Percentiles rank a stretch among this genome's conserved stretches.
Evolutionary conservation across 164 flowering plant genomes (phyloP).

Genomic region (Cinnamomum chago): DNA sequence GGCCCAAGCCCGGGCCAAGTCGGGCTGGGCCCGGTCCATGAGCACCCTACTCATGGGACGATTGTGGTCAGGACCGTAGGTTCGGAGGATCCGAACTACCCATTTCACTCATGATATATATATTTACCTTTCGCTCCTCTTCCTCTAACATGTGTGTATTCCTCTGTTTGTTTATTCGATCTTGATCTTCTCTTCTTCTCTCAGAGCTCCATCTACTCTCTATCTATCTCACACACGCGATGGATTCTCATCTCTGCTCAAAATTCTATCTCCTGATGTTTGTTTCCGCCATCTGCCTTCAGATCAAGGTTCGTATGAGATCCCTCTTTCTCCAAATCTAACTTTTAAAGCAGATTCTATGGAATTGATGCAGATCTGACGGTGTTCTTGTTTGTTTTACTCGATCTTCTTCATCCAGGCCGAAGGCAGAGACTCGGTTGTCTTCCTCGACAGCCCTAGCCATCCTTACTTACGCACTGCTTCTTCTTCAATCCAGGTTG

Average conservation of each 20-base stretch:
- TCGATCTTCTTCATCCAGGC: slow-evolving; percentile 27
- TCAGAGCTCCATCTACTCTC: background rate
- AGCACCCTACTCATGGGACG: too few relatives aligned
- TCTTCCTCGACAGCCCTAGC: slow-evolving; percentile 40
- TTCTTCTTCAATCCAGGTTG: slow-evolving; percentile 21
- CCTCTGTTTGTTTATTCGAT: too few relatives aligned
- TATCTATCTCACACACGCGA: background rate
- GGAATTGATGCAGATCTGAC: slow-evolving; percentile 12
- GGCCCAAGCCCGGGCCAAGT: too few relatives aligned
- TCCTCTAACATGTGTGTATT: too few relatives aligned
- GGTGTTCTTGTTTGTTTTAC: slow-evolving; percentile 1
- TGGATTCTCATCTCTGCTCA: slow-evolving; percentile 19
- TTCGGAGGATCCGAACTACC: too few relatives aligned
- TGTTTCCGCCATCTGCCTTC: slow-evolving; percentile 23
- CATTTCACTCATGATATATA: too few relatives aligned
- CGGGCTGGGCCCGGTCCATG: too few relatives aligned
- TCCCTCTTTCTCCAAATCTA: background rate
- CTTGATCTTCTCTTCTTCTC: background rate
- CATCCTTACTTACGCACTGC: slow-evolving; percentile 30
- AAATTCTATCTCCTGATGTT: slow-evolving; percentile 19
- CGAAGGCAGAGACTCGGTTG: slow-evolving; percentile 31
- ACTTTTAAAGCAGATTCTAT: background rate
- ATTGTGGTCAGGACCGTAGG: too few relatives aligned
- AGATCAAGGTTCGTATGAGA: slow-evolving; percentile 24
- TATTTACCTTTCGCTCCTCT: too few relatives aligned